These are phyloP conservation scores for Misopates orontium DNA, from an alignment of 257 asterid species.

Conservation along the genomic window DNA sequence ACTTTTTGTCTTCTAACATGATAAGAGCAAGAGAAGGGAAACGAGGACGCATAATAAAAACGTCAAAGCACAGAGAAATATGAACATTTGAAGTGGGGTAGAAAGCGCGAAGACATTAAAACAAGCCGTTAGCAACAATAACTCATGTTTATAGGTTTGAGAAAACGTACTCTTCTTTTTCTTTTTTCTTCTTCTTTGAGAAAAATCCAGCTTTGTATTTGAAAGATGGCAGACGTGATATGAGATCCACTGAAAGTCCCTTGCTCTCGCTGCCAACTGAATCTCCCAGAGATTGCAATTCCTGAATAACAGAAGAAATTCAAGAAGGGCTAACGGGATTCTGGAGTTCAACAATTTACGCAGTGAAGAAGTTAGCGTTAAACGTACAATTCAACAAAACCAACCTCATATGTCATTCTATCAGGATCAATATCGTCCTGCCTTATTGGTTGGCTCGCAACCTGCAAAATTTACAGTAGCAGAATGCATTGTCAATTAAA, in stretches of 20 bases:
- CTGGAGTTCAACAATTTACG: neutral
- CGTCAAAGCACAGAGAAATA: neutral
- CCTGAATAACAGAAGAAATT: conserved; percentile 44
- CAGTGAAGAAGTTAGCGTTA: conserved; percentile 13
- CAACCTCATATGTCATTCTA: conserved; percentile 85
- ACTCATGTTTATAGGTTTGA: conserved; percentile 13
- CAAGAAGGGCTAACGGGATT: neutral
- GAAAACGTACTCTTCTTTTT: conserved; percentile 45
- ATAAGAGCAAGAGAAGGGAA: neutral
- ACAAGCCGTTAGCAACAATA: neutral
- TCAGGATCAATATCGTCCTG: conserved; percentile 78
- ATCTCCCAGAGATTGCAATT: conserved; percentile 78
- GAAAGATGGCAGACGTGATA: conserved; percentile 72
- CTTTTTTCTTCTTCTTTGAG: conserved; percentile 45
- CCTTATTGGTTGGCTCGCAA: conserved; percentile 36
- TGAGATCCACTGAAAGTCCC: conserved; percentile 73
- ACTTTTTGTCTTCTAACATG: too few species aligned
- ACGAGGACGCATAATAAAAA: neutral
- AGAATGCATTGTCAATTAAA: conserved; percentile 7
- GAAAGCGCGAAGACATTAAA: too few species aligned
- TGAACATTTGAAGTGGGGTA: too few species aligned
- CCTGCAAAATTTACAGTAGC: conserved; percentile 42
- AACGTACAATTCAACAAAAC: conserved; percentile 20
- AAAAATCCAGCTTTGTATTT: conserved; percentile 61
- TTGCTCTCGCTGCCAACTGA: conserved; percentile 68